phyloP scores from a whole-genome alignment of 768 basidiomycete genomes.

The Leccinum disarticulatum region DNA sequence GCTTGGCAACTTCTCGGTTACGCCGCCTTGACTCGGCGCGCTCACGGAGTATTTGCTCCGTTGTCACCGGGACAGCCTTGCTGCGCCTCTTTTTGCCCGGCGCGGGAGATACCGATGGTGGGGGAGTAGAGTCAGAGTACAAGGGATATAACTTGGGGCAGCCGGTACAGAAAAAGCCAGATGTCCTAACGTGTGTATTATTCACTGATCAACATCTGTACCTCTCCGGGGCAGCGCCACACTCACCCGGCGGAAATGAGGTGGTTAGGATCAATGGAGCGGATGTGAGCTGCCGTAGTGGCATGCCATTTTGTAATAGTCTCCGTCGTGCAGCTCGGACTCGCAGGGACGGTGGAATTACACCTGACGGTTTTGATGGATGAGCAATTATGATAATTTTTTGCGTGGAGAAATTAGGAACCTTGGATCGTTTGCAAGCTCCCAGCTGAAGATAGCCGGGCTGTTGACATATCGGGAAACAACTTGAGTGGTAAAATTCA shows the following conservation, averaged over 20 bases:
- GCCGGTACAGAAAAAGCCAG: conserved; percentile 58
- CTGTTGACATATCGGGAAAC: conserved; percentile 56
- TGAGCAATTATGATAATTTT: neutral
- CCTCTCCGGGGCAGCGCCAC: neutral
- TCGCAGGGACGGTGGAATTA: conserved; percentile 50
- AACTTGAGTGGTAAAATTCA: conserved; percentile 55
- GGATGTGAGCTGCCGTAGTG: conserved; percentile 44
- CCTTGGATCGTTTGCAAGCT: conserved; percentile 68
- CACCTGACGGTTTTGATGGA: conserved; percentile 40
- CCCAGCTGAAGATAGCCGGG: conserved; percentile 55
- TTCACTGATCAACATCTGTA: neutral
- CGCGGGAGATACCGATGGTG: conserved; percentile 40
- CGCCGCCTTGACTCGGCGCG: conserved; percentile 50
- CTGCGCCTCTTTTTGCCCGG: conserved; percentile 40
- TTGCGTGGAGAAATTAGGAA: conserved; percentile 18
- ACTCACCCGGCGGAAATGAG: conserved; percentile 61
- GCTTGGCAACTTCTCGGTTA: conserved; percentile 37
- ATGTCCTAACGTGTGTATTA: conserved; percentile 34
- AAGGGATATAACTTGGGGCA: conserved; percentile 57
- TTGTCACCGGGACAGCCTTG: conserved; percentile 43
- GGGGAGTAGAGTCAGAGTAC: conserved; percentile 26
- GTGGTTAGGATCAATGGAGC: conserved; percentile 57
- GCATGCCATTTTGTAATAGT: conserved; percentile 61
- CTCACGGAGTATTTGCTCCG: conserved; percentile 45
- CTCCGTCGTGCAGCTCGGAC: conserved; percentile 44